phyloP scores from a whole-genome alignment of 345 rosid species.

The Psidium friedrichsthalianum region DNA sequence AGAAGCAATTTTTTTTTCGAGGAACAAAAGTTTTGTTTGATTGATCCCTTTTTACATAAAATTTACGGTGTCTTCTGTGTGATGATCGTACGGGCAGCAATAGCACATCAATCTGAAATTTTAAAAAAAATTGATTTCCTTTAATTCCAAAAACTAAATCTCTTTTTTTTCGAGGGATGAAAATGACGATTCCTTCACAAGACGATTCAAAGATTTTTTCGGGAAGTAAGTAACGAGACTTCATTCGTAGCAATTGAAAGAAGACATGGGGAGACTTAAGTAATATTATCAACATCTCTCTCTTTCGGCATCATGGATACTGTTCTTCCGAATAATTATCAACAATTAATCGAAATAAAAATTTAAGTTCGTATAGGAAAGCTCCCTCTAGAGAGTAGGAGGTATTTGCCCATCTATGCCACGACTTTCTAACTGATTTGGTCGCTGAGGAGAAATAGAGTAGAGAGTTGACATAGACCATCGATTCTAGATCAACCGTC shows the following conservation, averaged over 20 bases:
- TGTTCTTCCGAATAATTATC: too few species aligned
- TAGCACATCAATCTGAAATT: background rate
- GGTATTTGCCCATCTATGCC: too few species aligned
- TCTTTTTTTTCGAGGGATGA: background rate
- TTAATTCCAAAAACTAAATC: background rate
- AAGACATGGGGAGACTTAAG: too few species aligned
- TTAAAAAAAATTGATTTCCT: background rate
- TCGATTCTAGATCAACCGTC: fast-evolving
- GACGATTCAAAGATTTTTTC: too few species aligned
- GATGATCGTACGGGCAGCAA: background rate
- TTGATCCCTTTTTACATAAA: background rate
- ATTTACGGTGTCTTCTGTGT: background rate
- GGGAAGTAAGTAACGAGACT: too few species aligned
- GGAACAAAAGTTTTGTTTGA: background rate
- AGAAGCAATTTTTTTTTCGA: background rate
- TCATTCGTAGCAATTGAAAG: background rate
- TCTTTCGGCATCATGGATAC: too few species aligned
- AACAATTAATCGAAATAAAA: too few species aligned
- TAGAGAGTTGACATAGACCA: background rate
- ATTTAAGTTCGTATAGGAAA: too few species aligned
- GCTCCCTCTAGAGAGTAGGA: too few species aligned
- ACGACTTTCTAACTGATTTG: too few species aligned
- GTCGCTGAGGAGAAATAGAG: too few species aligned
- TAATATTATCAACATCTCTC: too few species aligned
- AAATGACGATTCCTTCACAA: background rate